Base-by-base conservation (phyloP, 1,139 yeast genomes). In the Hyphopichia khmerensis region DNA sequence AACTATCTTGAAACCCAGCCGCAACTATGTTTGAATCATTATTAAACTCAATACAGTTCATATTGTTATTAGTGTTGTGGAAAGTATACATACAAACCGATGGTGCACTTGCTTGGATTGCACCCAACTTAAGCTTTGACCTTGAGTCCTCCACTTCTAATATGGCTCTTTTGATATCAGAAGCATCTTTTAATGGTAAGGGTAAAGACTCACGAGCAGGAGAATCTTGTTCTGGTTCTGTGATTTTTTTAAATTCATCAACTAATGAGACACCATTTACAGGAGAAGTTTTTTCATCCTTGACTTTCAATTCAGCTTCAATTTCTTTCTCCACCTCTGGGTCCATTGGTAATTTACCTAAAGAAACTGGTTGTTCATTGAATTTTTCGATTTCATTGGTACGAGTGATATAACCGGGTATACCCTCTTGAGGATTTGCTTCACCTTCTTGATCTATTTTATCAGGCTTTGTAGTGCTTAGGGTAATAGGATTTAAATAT, bases 31-130 rank as follows among this genome's bases (percentile, higher is more conserved):
- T 82, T 15, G 95, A 82, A 60, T 91, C 97, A 40, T 86, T 88
- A 55, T 93, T 89, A 66, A 91, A 91, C 48, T 84, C 87, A 41
- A 93, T 62, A 43, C 90, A 81, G 16, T 95, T 87, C 75, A 93
- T 72, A 48, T 87, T 95, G 51, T 87, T 87, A 59, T 87, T 86
- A 9, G 98, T 87, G 64, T 95, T 93, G 72, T 93, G 99, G 69
- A 95, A 91, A 0, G 99, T 93, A 68, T 93, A 95, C 96, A 93
- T 89, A 64, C 99, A 93, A 33, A 93, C 96, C 44, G 96, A 87
- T 11, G 99, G 99, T 23, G 95, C 79, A 24, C 89, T 72, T 1
- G 95, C 86, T 62, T 88, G 96, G 24, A 82, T 65, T 4, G 73
- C 62, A 1, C 68, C 74, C 42, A 93, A 64, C 48, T 74, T 77